Conservation (phyloP, 2,329 filamentous ascomycete genomes). For the Aspergillus japonicus region DNA sequence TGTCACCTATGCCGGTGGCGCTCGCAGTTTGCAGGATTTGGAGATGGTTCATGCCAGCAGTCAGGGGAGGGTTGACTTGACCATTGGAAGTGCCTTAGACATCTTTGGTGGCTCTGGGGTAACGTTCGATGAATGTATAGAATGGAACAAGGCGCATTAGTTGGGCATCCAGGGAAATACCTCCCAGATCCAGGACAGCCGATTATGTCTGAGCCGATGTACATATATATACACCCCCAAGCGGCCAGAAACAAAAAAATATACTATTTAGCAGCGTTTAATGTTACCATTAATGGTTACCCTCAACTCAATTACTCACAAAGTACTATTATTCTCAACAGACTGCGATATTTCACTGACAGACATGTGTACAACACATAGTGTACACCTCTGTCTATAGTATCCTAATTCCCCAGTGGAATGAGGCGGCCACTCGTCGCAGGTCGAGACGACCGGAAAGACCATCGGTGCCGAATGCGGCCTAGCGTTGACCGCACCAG, state of each 20-base stretch:
- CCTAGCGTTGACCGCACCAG: conserved; percentile 7
- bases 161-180: background rate
- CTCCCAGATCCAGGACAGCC: too few relatives aligned
- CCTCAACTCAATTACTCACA: too few relatives aligned
- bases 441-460: background rate
- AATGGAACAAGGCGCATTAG: conserved; percentile 67
- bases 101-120: conserved; percentile 90
- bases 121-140: conserved; percentile 82
- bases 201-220: too few relatives aligned
- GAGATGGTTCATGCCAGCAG: conserved; percentile 79
- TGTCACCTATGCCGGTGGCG: conserved; percentile 96
- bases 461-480: conserved; percentile 14
- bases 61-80: conserved; percentile 79
- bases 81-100: conserved; percentile 93
- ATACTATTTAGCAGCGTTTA: too few relatives aligned
- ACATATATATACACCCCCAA: too few relatives aligned
- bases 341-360: too few relatives aligned
- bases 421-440: background rate
- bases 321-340: too few relatives aligned
- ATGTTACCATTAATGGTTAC: too few relatives aligned
- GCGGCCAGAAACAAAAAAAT: too few relatives aligned
- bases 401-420: background rate
- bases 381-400: background rate
- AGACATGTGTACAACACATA: too few relatives aligned
- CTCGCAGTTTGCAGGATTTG: conserved; percentile 75